Evolutionary conservation across 148 eudicot genomes (phyloP), one percentile per base, ranked within the genome.

Genomic region (Spergularia marina): DNA sequence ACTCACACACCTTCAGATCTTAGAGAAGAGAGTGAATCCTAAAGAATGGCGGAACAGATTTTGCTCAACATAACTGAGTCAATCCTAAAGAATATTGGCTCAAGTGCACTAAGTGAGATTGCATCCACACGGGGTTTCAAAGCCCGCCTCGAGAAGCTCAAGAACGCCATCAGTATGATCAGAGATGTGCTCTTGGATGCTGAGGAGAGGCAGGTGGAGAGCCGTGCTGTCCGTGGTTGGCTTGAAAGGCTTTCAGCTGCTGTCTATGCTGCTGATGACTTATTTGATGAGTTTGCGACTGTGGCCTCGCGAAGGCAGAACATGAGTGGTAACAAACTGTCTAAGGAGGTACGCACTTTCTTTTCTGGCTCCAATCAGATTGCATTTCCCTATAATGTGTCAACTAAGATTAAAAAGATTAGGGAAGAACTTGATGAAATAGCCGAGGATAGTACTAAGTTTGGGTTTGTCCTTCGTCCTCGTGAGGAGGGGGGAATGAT

Each of bases 101-200:
- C 77, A 20, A 18, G 30, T 10, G 70, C 71, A 44, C 34, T 84
- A 3, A 65, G 49, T 54, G 84, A 78, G 60, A 30, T 76, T 62
- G 76, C 72, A 49, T 23, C 55, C 11, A 53, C 75, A 7, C 68
- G 74, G 80, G 71, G 78, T 6, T 65, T 76, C 41, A 69, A 61
- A 55, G n/a, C 41, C 30, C 64, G 61, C 15, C 76, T 85, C 16
- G 60, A 47, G 8, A 39, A 53, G 49, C 75, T 82, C 6, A 12
- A 61, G 53, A 65, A 76, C 53, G 78, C 83, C 1, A 39, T 78
- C 15, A 53, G 21, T 8, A 44, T 70, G 12, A 76, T 84, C 15
- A 74, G 70, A 12, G 76, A 39, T 14, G 67, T 72, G 76, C 74
- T 82, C 18, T 41, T 63, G 30, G 83, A 82, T 75, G 87, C 82